phyloP scores from a whole-genome alignment of 257 asterid genomes.

The Apocynum venetum region DNA sequence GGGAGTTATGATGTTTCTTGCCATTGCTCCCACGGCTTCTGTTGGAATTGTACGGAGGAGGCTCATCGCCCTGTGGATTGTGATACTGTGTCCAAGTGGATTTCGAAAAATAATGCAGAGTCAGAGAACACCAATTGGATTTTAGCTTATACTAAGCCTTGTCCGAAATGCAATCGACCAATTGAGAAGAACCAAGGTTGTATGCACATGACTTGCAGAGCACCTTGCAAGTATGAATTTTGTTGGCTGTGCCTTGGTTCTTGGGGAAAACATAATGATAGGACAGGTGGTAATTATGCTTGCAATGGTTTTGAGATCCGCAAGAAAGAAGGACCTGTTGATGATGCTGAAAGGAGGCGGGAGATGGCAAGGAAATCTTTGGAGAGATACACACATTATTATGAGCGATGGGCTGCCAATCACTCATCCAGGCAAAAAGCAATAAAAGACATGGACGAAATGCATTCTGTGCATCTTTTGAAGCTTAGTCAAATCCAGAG shows the following conservation, averaged over 20 bases:
- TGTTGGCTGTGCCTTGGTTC: slow-evolving; percentile 97
- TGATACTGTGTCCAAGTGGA: slow-evolving; percentile 87
- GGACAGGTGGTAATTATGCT: slow-evolving; percentile 84
- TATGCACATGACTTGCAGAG: slow-evolving; percentile 99
- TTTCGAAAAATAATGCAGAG: slow-evolving; percentile 90
- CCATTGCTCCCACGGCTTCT: slow-evolving; percentile 71
- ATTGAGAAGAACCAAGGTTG: slow-evolving; percentile 98
- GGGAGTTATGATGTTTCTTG: slow-evolving; percentile 86
- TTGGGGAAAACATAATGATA: slow-evolving; percentile 91
- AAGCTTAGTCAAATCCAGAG: slow-evolving; percentile 81
- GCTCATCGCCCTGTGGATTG: slow-evolving; percentile 99
- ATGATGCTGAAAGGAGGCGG: slow-evolving; percentile 87
- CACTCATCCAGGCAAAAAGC: slow-evolving; percentile 95
- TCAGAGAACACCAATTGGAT: slow-evolving; percentile 99
- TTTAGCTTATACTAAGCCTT: slow-evolving; percentile 97
- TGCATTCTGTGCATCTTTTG: slow-evolving; percentile 73
- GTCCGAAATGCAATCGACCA: slow-evolving; percentile 99
- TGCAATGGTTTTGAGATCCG: slow-evolving; percentile 89
- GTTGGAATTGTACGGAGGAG: slow-evolving; percentile 98
- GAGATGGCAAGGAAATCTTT: slow-evolving; percentile 97
- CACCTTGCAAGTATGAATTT: slow-evolving; percentile 89
- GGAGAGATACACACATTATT: slow-evolving; percentile 98
- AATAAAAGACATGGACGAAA: slow-evolving; percentile 68
- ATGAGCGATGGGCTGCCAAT: slow-evolving; percentile 99
- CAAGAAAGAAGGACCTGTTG: slow-evolving; percentile 76